phyloP scores from a whole-genome alignment of 768 basidiomycete species.

The Boletus bicolor region DNA sequence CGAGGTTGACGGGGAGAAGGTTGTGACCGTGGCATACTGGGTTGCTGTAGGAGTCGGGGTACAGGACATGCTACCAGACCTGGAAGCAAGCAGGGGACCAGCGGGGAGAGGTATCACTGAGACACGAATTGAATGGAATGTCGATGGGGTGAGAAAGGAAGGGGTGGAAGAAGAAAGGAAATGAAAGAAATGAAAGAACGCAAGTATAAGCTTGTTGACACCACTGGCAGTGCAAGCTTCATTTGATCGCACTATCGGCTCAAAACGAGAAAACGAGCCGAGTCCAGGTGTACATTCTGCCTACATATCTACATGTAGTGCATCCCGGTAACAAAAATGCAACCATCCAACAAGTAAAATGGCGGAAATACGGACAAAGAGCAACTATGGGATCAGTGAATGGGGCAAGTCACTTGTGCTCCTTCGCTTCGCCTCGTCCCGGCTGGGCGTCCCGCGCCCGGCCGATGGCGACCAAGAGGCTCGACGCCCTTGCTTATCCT shows the following conservation, averaged over 20 bases:
- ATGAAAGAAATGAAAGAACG: slow-evolving; percentile 3
- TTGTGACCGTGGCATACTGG: slow-evolving; percentile 36
- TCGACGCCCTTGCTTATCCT: slow-evolving; percentile 13
- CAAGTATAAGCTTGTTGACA: not conserved
- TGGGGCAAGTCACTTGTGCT: slow-evolving; percentile 23
- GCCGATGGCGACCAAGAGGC: slow-evolving; percentile 26
- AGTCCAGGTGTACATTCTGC: not conserved
- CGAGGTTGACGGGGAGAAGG: slow-evolving; percentile 35
- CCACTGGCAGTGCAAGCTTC: not conserved
- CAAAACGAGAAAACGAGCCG: not conserved
- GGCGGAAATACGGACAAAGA: not conserved
- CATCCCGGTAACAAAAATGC: not conserved
- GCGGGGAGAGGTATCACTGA: not conserved
- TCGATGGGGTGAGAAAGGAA: too few species aligned
- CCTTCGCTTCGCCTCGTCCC: slow-evolving; percentile 14
- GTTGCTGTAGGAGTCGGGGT: slow-evolving; percentile 43
- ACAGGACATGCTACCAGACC: slow-evolving; percentile 34
- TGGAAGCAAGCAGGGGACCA: not conserved
- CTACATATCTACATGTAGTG: not conserved
- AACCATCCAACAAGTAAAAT: not conserved
- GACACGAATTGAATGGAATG: not conserved
- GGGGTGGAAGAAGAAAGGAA: not conserved
- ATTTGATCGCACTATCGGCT: not conserved
- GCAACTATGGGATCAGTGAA: slow-evolving; percentile 75
- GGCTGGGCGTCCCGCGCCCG: slow-evolving; percentile 21